These are phyloP conservation scores for Melampsora larici-populina DNA, from an alignment of 1,284 basidiomycete genomes.

Conservation along the genomic window DNA sequence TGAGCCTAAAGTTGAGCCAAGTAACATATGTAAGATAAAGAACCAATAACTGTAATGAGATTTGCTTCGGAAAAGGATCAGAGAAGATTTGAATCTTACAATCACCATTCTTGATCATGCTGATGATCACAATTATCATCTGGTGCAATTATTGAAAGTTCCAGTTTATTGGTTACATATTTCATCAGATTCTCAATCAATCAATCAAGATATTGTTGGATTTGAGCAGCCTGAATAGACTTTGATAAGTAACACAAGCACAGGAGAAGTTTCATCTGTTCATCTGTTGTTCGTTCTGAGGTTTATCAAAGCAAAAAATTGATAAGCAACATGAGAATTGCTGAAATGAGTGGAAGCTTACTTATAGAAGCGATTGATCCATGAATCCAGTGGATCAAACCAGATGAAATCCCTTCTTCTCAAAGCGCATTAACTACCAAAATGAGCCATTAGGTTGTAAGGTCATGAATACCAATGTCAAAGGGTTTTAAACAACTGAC, in stretches of 20 bases:
- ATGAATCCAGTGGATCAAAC: constrained; percentile 20
- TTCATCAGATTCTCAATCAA: constrained; percentile 7
- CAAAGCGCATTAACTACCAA: constrained; percentile 20
- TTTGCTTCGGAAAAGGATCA: background rate
- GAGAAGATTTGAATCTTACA: background rate
- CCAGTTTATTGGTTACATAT: constrained; percentile 21
- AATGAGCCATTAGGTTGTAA: background rate
- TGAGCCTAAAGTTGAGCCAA: too few relatives aligned
- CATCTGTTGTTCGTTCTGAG: constrained; percentile 13
- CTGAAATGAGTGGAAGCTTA: too few relatives aligned
- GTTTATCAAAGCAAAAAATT: background rate
- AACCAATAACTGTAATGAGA: background rate
- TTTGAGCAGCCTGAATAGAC: constrained; percentile 26
- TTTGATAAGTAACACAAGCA: constrained; percentile 19
- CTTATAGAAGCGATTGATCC: constrained; percentile 1
- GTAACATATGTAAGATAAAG: background rate
- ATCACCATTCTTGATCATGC: constrained; percentile 38
- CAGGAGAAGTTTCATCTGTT: constrained; percentile 5
- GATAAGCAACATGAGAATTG: too few relatives aligned
- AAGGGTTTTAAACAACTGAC: constrained; percentile 3
- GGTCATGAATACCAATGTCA: background rate
- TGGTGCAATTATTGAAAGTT: constrained; percentile 20
- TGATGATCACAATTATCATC: constrained; percentile 26
- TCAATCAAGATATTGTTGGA: background rate
- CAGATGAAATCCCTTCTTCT: constrained; percentile 26